A percentile compares a stretch with the other conserved stretches of the same genome.
Evolutionary conservation across 2,329 filamentous ascomycete genomes (phyloP).

Genomic region (Blumeriella jaapii): DNA sequence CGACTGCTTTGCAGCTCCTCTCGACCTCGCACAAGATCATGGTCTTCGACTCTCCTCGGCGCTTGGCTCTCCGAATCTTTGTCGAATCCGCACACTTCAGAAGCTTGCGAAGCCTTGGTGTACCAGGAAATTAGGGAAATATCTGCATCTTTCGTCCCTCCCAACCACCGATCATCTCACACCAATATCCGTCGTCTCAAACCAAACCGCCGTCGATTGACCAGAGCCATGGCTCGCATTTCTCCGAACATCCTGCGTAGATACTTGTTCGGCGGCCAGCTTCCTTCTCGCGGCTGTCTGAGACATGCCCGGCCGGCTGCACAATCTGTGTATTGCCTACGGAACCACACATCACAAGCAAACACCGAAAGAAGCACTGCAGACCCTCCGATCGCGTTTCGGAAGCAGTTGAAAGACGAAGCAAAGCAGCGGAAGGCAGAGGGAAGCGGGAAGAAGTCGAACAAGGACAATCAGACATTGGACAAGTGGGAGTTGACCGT

Average conservation of each 20-base stretch:
- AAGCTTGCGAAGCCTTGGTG: too few relatives aligned
- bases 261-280: constrained; percentile 24
- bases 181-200: too few relatives aligned
- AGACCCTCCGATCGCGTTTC: constrained; percentile 37
- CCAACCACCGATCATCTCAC: too few relatives aligned
- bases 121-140: too few relatives aligned
- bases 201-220: too few relatives aligned
- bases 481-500: constrained; percentile 81
- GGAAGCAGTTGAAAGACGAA: constrained; percentile 63
- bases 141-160: too few relatives aligned
- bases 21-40: too few relatives aligned
- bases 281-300: constrained; percentile 20
- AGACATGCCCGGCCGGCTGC: constrained; percentile 5
- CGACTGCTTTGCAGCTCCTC: too few relatives aligned
- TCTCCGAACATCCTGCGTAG: constrained; percentile 20
- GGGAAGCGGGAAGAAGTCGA: constrained; percentile 23
- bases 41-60: too few relatives aligned
- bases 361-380: constrained; percentile 6
- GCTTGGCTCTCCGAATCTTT: too few relatives aligned
- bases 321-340: constrained; percentile 10
- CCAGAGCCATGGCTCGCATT: constrained; percentile 19
- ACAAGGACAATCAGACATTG: constrained; percentile 33
- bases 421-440: constrained; percentile 38
- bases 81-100: too few relatives aligned
- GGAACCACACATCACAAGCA: constrained; percentile 12